Evolutionary conservation across 768 basidiomycete genomes (phyloP), one percentile per base, ranked within the genome.

Genomic region (Leucogyrophana mollusca): DNA sequence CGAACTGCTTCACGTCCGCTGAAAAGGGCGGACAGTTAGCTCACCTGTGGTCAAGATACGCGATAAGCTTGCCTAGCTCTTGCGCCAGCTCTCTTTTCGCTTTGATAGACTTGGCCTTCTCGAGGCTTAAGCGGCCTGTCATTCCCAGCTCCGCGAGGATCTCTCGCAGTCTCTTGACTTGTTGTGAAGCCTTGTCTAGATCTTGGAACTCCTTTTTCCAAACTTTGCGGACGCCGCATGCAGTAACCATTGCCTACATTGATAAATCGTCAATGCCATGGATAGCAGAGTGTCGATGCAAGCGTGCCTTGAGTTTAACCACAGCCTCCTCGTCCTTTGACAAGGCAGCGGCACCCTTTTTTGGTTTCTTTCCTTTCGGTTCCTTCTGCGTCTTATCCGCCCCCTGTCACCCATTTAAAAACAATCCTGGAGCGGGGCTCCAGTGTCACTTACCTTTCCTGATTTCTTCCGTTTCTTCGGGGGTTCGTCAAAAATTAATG

Each of bases 1-100:
- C 85, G 48, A 90, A 92, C 40, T 77, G 73, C 51, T 81, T 69
- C 16, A 92, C 88, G 51, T 91, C 90, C 75, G 83, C 90, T 90
- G 61, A 39, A 11, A 41, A n/a, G n/a, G n/a, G n/a, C n/a, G n/a
- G n/a, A n/a, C n/a, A n/a, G n/a, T n/a, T n/a, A n/a, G n/a, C n/a
- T n/a, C n/a, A n/a, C n/a, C n/a, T n/a, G n/a, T n/a, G 34, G 4
- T 32, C 16, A 3, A 16, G 18, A 37, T 21, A 37, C 21, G 34
- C 11, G 38, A 46, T 23, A 18, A 18, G 73, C 80, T 24, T 53
- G 94, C 91, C 77, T 16, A 93, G 73, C 58, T 94, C 90, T 49
- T 89, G 73, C 18, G 79, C 85, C 5, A 91, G 61, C 60, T 94
- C 94, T 36, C 90, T 72, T 57, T 79, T 79, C 61, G 73, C 79